Evolutionary conservation across 192 early-diverging fungal genomes (phyloP).

Genomic region (Gigaspora rosea): DNA sequence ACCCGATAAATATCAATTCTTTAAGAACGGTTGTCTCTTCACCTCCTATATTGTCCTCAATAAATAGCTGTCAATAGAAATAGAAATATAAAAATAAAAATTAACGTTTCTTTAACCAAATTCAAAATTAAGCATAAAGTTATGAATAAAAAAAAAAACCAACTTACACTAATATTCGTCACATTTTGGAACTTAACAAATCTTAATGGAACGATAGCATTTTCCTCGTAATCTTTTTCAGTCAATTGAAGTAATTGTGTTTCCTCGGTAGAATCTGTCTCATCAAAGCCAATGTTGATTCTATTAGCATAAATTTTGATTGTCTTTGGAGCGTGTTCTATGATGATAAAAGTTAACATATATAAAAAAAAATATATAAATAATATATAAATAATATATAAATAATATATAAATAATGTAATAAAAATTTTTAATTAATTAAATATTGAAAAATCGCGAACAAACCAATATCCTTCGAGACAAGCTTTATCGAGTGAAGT

Average conservation of each 20-base stretch:
- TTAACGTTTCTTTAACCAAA: neutral
- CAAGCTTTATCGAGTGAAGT: slow-evolving; percentile 67
- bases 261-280: slow-evolving; percentile 71
- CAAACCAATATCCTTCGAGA: slow-evolving; percentile 46
- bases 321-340: slow-evolving; percentile 81
- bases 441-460: neutral
- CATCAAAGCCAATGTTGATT: slow-evolving; percentile 83
- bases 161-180: slow-evolving; percentile 66
- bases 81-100: neutral
- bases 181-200: slow-evolving; percentile 96
- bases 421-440: neutral
- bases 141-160: neutral
- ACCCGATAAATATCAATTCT: slow-evolving; percentile 81
- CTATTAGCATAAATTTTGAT: slow-evolving; percentile 88
- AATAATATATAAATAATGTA: neutral
- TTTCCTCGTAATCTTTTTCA: slow-evolving; percentile 66
- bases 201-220: slow-evolving; percentile 72
- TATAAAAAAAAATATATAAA: neutral
- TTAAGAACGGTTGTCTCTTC: slow-evolving; percentile 82
- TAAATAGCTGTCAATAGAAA: slow-evolving; percentile 53
- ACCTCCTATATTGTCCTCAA: slow-evolving; percentile 83
- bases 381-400: neutral
- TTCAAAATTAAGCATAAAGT: neutral
- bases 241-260: slow-evolving; percentile 78
- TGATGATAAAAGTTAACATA: neutral